Percentiles rank a stretch among this genome's conserved stretches.
phyloP scores from a whole-genome alignment of 768 basidiomycete species.

The Coprinopsis sp. region DNA sequence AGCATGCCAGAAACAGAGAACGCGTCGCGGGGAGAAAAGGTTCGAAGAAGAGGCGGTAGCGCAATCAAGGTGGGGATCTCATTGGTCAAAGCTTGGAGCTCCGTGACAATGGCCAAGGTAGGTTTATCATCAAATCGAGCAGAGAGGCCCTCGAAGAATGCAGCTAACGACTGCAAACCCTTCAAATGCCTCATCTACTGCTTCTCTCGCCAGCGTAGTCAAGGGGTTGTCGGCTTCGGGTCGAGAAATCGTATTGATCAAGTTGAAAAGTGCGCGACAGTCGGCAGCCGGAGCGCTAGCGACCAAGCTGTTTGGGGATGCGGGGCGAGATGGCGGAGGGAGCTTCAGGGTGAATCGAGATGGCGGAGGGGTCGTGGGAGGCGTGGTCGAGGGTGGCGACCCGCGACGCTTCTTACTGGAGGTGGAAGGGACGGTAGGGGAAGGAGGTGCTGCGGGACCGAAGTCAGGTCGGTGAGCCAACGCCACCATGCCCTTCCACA shows the following conservation, averaged over 20 bases:
- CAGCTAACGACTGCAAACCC: constrained; percentile 53
- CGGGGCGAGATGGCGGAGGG: constrained; percentile 62
- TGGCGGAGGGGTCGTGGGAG: constrained; percentile 54
- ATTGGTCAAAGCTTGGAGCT: constrained; percentile 51
- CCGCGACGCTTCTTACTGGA: constrained; percentile 37
- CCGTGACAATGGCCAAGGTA: constrained; percentile 29
- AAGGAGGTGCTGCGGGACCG: constrained; percentile 34
- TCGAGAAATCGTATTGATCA: constrained; percentile 57
- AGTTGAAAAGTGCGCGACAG: constrained; percentile 55
- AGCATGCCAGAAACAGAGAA: constrained; percentile 50
- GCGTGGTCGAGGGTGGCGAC: constrained; percentile 34
- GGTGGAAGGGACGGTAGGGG: constrained; percentile 17
- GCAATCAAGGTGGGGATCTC: constrained; percentile 73
- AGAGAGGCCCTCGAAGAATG: constrained; percentile 50
- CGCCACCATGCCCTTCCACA: constrained; percentile 74
- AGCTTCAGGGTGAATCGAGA: constrained; percentile 63
- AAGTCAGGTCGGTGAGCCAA: constrained; percentile 55
- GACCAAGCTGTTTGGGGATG: constrained; percentile 46
- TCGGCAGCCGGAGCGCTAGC: constrained; percentile 50
- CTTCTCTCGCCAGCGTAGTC: constrained; percentile 64
- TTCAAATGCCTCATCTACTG: constrained; percentile 74
- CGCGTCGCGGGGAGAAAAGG: constrained; percentile 31
- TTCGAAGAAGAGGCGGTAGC: constrained; percentile 60
- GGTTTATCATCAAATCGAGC: constrained; percentile 12
- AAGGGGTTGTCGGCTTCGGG: constrained; percentile 46